Percentiles rank a stretch among this genome's conserved stretches.
Evolutionary conservation across 176 grass and related monocot species (phyloP).

Genomic region (Juncus inflexus): DNA sequence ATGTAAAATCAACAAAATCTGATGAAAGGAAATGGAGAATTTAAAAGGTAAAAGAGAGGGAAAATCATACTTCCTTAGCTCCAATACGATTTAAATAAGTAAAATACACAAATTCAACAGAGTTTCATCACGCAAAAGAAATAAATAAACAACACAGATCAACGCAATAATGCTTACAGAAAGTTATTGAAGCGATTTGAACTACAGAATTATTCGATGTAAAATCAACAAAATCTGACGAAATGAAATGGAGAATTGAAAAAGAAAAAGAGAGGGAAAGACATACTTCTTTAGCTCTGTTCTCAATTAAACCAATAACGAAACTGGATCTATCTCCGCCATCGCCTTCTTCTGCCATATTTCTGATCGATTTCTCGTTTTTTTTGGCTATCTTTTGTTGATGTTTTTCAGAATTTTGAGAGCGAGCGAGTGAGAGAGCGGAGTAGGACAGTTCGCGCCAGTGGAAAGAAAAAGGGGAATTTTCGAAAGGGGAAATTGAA

Average conservation of each 20-base stretch:
- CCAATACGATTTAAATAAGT: too few relatives aligned
- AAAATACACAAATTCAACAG: too few relatives aligned
- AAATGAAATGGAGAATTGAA: slow-evolving; percentile 11
- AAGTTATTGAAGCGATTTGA: neutral
- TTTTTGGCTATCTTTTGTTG: neutral
- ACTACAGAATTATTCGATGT: neutral
- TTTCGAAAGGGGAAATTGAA: too few relatives aligned
- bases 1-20: neutral
- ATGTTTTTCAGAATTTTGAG: too few relatives aligned
- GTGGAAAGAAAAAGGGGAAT: too few relatives aligned
- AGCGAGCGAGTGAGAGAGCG: too few relatives aligned
- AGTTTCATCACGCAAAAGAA: too few relatives aligned
- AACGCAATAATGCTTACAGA: too few relatives aligned
- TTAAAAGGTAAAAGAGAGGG: too few relatives aligned
- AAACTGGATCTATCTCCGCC: slow-evolving; percentile 66
- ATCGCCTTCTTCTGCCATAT: slow-evolving; percentile 11
- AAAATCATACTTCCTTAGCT: too few relatives aligned
- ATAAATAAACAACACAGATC: too few relatives aligned
- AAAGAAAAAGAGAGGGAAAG: slow-evolving; percentile 7
- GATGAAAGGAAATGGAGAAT: slow-evolving; percentile 17
- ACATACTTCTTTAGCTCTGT: slow-evolving; percentile 72
- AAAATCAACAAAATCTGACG: neutral
- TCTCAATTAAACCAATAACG: slow-evolving; percentile 80
- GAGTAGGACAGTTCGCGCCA: too few relatives aligned
- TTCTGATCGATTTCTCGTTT: neutral